Percentiles rank a stretch among this genome's conserved stretches.
phyloP scores from a whole-genome alignment of 371 early-diverging fungal genomes.

The Circinella umbellata region DNA sequence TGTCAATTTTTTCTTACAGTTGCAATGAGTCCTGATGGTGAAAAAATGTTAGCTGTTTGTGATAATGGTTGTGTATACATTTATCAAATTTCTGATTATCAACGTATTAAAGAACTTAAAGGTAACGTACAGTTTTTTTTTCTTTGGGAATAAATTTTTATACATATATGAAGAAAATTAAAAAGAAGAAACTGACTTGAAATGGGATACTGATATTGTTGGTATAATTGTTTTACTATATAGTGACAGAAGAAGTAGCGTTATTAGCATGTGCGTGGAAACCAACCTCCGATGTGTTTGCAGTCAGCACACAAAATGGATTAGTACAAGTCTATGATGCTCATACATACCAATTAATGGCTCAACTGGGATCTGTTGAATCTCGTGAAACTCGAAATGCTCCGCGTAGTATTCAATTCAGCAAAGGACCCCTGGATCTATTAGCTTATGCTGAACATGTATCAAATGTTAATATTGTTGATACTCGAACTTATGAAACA shows the following conservation, averaged over 20 bases:
- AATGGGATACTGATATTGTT: too few relatives aligned
- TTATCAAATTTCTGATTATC: slow-evolving; percentile 40
- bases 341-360: slow-evolving; percentile 47
- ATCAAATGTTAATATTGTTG: slow-evolving; percentile 78
- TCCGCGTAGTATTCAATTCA: slow-evolving; percentile 28
- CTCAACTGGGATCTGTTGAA: slow-evolving; percentile 31
- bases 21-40: slow-evolving; percentile 81
- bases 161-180: not conserved
- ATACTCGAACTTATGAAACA: slow-evolving; percentile 78
- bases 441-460: slow-evolving; percentile 59
- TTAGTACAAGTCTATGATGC: slow-evolving; percentile 75
- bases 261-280: slow-evolving; percentile 72
- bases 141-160: not conserved
- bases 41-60: slow-evolving; percentile 81
- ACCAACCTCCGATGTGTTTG: slow-evolving; percentile 66
- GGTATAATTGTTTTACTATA: not conserved
- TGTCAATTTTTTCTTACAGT: slow-evolving; percentile 34
- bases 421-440: slow-evolving; percentile 33
- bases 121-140: not conserved
- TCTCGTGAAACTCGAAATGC: slow-evolving; percentile 26
- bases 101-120: slow-evolving; percentile 12
- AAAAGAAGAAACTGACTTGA: too few relatives aligned
- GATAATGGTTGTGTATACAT: slow-evolving; percentile 83
- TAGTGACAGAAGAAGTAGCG: slow-evolving; percentile 6
- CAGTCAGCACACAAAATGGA: slow-evolving; percentile 83